Conservation (phyloP, 1,284 basidiomycete species). For the Moniliella sp. region DNA sequence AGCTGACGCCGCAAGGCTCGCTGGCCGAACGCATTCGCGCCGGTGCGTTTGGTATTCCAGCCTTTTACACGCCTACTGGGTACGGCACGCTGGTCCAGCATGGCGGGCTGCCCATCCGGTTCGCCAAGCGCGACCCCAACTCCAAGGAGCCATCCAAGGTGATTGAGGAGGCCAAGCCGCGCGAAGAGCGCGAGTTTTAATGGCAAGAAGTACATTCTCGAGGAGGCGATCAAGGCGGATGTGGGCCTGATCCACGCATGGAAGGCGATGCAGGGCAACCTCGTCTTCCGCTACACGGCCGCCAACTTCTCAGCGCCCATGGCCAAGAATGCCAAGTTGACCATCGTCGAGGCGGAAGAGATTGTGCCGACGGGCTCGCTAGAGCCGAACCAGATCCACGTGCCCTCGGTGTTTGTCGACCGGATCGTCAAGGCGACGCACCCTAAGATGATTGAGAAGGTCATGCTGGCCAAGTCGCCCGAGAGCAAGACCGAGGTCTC, state of each 20-base stretch:
- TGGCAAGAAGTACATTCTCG: slow-evolving; percentile 63
- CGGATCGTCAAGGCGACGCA: slow-evolving; percentile 53
- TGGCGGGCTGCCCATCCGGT: slow-evolving; percentile 34
- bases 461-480: slow-evolving; percentile 8
- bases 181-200: slow-evolving; percentile 60
- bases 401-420: slow-evolving; percentile 53
- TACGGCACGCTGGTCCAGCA: slow-evolving; percentile 35
- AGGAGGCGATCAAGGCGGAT: slow-evolving; percentile 65
- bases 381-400: slow-evolving; percentile 55
- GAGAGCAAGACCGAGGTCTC: no score
- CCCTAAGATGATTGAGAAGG: slow-evolving; percentile 22
- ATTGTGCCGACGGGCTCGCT: slow-evolving; percentile 70
- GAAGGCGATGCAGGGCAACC: slow-evolving; percentile 64
- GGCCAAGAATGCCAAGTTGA: slow-evolving; percentile 68
- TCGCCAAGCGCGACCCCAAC: slow-evolving; percentile 14
- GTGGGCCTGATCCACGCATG: slow-evolving; percentile 75
- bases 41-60: slow-evolving; percentile 80
- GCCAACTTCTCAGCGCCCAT: slow-evolving; percentile 71
- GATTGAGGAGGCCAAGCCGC: slow-evolving; percentile 36
- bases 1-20: slow-evolving; percentile 38
- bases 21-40: slow-evolving; percentile 74
- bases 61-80: slow-evolving; percentile 83
- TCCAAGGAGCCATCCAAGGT: slow-evolving; percentile 13
- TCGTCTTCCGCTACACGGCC: slow-evolving; percentile 47
- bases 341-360: slow-evolving; percentile 83